Conservation (phyloP, 2,329 filamentous ascomycete species). For the Epichloe elymi region DNA sequence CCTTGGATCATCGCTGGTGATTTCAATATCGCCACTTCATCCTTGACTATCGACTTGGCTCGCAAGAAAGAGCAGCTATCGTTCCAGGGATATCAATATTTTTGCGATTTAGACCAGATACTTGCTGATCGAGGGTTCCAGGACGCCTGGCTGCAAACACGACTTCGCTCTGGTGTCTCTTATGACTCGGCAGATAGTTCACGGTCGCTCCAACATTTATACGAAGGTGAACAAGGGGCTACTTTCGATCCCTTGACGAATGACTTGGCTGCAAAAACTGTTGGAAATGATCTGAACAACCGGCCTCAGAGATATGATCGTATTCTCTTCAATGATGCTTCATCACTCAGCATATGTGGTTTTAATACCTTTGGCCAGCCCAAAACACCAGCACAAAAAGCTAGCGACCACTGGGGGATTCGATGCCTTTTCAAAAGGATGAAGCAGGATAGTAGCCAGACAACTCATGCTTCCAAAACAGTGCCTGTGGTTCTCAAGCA, state of each 20-base stretch:
- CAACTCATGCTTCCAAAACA: too few relatives aligned
- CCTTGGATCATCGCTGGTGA: slow-evolving; percentile 39
- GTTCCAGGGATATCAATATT: slow-evolving; percentile 26
- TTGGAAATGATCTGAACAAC: too few relatives aligned
- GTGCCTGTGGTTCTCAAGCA: too few relatives aligned
- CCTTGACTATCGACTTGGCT: slow-evolving; percentile 4
- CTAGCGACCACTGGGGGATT: too few relatives aligned
- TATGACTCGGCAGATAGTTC: slow-evolving; percentile 11
- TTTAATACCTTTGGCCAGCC: too few relatives aligned
- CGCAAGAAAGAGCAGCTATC: slow-evolving; percentile 34
- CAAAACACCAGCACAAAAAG: too few relatives aligned
- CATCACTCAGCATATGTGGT: too few relatives aligned
- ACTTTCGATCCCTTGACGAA: slow-evolving; percentile 26
- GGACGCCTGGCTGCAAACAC: slow-evolving; percentile 3
- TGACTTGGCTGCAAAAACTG: slow-evolving; percentile 21
- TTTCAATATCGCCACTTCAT: slow-evolving; percentile 51
- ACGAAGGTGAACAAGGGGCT: slow-evolving; percentile 36
- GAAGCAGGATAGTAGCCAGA: too few relatives aligned
- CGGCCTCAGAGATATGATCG: slow-evolving; percentile 16
- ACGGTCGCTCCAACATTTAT: slow-evolving; percentile 13
- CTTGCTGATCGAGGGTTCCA: slow-evolving; percentile 19
- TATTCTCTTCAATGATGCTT: slow-evolving; percentile 26
- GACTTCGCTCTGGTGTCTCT: slow-evolving; percentile 29
- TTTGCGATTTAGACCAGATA: slow-evolving; percentile 32
- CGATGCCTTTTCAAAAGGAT: too few relatives aligned